These are phyloP conservation scores for Fagopyrum esculentum DNA, from an alignment of 148 eudicot genomes.

Conservation along the genomic window DNA sequence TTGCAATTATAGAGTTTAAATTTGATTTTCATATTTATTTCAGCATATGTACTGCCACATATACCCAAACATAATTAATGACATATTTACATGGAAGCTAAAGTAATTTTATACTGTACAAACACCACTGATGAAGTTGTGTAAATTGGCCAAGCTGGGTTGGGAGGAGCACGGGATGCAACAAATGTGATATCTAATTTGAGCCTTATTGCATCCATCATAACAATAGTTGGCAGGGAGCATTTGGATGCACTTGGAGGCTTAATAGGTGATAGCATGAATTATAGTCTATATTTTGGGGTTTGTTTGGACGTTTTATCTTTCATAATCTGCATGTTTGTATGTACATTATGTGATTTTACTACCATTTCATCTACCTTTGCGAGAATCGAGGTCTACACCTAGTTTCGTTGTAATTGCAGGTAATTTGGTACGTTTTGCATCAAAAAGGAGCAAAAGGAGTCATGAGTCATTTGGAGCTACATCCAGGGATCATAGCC, in stretches of 20 bases:
- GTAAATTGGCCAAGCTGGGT: conserved; percentile 55
- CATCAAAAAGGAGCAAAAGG: too few species aligned
- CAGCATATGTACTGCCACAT: background rate
- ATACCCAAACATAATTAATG: background rate
- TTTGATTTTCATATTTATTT: background rate
- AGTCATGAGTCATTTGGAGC: too few species aligned
- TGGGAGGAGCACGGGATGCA: conserved; percentile 98
- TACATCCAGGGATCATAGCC: too few species aligned
- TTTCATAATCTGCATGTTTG: too few species aligned
- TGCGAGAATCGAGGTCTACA: too few species aligned
- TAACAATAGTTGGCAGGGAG: conserved; percentile 82
- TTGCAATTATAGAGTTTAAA: conserved; percentile 74
- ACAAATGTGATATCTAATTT: conserved; percentile 67
- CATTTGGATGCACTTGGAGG: conserved; percentile 98
- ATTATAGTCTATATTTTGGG: too few species aligned
- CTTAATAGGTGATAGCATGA: too few species aligned
- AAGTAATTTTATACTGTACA: background rate
- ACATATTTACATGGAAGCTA: background rate
- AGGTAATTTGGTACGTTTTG: too few species aligned
- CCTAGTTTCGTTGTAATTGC: too few species aligned
- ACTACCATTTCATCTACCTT: too few species aligned
- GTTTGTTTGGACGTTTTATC: too few species aligned
- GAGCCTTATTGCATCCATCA: conserved; percentile 65
- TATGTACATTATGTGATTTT: too few species aligned
- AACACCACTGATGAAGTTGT: background rate